Percentiles rank a stretch among this genome's conserved stretches.
Evolutionary conservation across 768 basidiomycete genomes (phyloP).

Genomic region (Mycena maculata): DNA sequence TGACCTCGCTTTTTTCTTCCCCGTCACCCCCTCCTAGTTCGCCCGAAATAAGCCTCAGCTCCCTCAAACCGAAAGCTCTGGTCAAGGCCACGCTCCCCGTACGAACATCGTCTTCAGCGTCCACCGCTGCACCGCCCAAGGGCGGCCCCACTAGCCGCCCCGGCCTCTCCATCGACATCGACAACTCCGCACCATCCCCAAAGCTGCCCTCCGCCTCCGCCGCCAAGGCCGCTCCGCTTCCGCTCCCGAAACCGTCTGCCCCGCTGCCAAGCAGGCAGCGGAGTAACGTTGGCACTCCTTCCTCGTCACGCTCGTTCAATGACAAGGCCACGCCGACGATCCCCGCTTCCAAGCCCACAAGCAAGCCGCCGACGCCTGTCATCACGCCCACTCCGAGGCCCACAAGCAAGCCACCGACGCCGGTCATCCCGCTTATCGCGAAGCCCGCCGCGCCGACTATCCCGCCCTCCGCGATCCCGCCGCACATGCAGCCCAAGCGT

Average conservation of each 20-base stretch:
- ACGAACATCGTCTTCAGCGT: neutral
- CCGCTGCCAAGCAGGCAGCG: conserved; percentile 30
- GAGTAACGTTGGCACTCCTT: conserved; percentile 30
- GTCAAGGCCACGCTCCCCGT: neutral
- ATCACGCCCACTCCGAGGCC: neutral
- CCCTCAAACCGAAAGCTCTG: neutral
- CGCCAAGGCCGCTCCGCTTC: conserved; percentile 21
- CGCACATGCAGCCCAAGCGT: conserved; percentile 8
- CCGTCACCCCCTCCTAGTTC: conserved; percentile 17
- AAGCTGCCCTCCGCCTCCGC: no score
- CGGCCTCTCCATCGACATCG: conserved; percentile 11
- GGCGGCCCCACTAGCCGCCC: no score
- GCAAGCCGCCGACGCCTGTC: conserved; percentile 12
- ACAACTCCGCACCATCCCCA: conserved; percentile 14
- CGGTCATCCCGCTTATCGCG: neutral
- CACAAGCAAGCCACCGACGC: conserved; percentile 15
- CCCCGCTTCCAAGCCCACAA: conserved; percentile 9
- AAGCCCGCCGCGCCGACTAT: no score
- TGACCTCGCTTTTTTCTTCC: conserved; percentile 14
- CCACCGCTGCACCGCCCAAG: neutral
- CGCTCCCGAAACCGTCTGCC: conserved; percentile 27
- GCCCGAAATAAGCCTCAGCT: conserved; percentile 26
- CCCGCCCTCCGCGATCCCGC: conserved; percentile 7
- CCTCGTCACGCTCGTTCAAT: neutral
- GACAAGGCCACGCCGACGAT: conserved; percentile 10